Conservation (phyloP, 1,139 yeast species). For the Candida pseudoviswanathii region DNA sequence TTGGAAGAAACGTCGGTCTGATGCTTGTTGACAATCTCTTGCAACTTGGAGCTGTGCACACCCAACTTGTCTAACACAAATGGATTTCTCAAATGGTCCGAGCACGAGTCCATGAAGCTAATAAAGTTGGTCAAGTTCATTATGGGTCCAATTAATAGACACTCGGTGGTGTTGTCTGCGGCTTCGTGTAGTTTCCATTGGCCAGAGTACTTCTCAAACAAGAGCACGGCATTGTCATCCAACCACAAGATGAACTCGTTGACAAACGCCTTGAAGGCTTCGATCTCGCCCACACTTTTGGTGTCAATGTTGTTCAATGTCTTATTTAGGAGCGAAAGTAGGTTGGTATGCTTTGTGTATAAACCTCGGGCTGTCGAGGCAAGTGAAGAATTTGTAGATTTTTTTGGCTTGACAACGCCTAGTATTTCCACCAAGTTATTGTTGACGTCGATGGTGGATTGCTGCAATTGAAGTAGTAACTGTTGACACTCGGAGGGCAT, state of each 20-base stretch:
- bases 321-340: constrained; percentile 26
- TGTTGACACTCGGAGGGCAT: constrained; percentile 6
- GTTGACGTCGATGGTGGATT: constrained; percentile 31
- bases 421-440: constrained; percentile 37
- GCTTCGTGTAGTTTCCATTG: constrained; percentile 15
- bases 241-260: constrained; percentile 46
- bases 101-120: constrained; percentile 29
- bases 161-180: constrained; percentile 18
- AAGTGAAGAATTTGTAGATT: constrained; percentile 22
- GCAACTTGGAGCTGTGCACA: constrained; percentile 21
- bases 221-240: constrained; percentile 32
- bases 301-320: constrained; percentile 19
- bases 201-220: constrained; percentile 34
- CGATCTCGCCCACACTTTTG: constrained; percentile 23
- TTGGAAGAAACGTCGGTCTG: constrained; percentile 19
- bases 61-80: constrained; percentile 39
- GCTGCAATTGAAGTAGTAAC: constrained; percentile 19
- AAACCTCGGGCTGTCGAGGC: constrained; percentile 43
- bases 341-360: constrained; percentile 41
- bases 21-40: constrained; percentile 23
- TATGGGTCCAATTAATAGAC: constrained; percentile 33
- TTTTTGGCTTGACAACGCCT: constrained; percentile 36
- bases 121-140: constrained; percentile 34
- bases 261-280: constrained; percentile 37
- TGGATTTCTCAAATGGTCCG: constrained; percentile 37